Evolutionary conservation across 2,329 filamentous ascomycete genomes (phyloP).

Genomic region (Helotiales sp.): DNA sequence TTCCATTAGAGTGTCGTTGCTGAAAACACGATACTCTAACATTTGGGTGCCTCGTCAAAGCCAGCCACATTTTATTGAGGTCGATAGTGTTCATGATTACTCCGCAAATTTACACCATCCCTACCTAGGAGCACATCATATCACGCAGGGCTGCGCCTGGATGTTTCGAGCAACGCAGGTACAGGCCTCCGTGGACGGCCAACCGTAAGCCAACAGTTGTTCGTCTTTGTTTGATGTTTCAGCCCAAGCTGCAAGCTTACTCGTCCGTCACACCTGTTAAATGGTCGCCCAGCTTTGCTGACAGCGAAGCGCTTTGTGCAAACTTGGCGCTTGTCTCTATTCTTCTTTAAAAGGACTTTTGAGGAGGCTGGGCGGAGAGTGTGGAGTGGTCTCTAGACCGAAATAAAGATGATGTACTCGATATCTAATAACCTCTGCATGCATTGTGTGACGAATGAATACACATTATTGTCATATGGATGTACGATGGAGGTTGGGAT

Average conservation of each 20-base stretch:
- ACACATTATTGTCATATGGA: neutral
- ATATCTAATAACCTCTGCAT: neutral
- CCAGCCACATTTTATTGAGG: no score
- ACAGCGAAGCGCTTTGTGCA: slow-evolving; percentile 10
- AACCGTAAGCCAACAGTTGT: neutral
- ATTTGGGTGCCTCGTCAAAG: no score
- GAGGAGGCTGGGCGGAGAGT: neutral
- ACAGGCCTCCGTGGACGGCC: slow-evolving; percentile 7
- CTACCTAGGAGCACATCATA: neutral
- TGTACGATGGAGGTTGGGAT: neutral
- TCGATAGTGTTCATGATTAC: no score
- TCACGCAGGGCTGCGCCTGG: slow-evolving; percentile 8
- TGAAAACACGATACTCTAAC: no score
- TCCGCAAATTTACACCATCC: neutral
- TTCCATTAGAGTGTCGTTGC: no score
- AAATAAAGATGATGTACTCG: neutral
- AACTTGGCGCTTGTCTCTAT: slow-evolving; percentile 1
- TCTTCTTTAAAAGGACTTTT: neutral
- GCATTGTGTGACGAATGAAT: slow-evolving; percentile 17
- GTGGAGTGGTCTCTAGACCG: neutral
- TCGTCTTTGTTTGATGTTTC: slow-evolving; percentile 27
- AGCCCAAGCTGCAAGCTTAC: slow-evolving; percentile 1
- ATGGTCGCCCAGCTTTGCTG: neutral
- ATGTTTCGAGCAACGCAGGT: slow-evolving; percentile 29
- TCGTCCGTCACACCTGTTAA: slow-evolving; percentile 1